Conservation (phyloP, 306 rosid species). For the Pyrus communis region DNA sequence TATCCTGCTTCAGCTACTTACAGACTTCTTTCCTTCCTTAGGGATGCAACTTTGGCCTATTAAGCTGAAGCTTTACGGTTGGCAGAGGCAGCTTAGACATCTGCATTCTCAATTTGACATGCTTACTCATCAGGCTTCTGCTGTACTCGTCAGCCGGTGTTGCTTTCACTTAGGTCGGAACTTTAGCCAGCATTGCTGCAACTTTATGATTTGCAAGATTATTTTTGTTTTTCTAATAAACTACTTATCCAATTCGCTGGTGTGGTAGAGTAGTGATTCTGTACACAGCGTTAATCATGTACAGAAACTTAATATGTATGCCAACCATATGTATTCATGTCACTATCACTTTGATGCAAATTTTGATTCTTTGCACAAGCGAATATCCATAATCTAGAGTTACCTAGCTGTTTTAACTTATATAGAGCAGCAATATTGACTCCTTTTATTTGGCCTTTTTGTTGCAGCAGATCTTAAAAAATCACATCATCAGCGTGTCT, state of each 20-base stretch:
- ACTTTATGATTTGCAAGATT: background rate
- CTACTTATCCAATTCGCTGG: too few relatives aligned
- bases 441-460: slow-evolving; percentile 1
- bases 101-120: slow-evolving; percentile 79
- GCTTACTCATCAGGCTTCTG: slow-evolving; percentile 79
- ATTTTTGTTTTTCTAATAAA: background rate
- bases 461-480: slow-evolving; percentile 76
- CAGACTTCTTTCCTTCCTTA: slow-evolving; percentile 20
- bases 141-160: background rate
- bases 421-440: background rate
- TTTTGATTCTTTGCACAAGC: too few relatives aligned
- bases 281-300: too few relatives aligned
- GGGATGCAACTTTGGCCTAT: slow-evolving; percentile 75
- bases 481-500: slow-evolving; percentile 94
- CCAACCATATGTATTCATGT: too few relatives aligned
- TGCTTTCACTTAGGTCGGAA: background rate
- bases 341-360: too few relatives aligned
- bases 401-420: background rate
- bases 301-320: too few relatives aligned
- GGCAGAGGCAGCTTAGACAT: slow-evolving; percentile 61
- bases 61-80: slow-evolving; percentile 69
- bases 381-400: background rate
- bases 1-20: background rate
- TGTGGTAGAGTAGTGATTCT: too few relatives aligned
- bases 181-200: background rate